Percentiles rank a stretch among this genome's conserved stretches.
Conservation (phyloP, 73 alveolate species). For the Paramecium sonneborni region DNA sequence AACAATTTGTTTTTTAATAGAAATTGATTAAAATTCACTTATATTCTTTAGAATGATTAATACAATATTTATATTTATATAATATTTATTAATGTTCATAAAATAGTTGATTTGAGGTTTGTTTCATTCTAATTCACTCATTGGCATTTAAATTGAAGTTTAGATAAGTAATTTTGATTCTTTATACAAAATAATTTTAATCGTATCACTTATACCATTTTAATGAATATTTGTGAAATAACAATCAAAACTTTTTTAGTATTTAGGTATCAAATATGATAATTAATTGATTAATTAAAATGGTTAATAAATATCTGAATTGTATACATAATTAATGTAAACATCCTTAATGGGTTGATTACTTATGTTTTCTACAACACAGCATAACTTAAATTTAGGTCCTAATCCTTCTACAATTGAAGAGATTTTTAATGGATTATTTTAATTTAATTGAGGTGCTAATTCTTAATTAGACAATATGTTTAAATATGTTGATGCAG, state of each 20-base stretch:
- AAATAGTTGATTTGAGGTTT: not conserved
- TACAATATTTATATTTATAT: too few species aligned
- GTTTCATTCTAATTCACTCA: constrained; percentile 48
- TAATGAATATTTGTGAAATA: not conserved
- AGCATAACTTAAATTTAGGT: constrained; percentile 22
- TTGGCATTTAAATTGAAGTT: constrained; percentile 28
- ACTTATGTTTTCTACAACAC: not conserved
- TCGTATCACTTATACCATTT: constrained; percentile 23
- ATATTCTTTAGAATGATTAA: too few species aligned
- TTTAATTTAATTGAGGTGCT: constrained; percentile 37
- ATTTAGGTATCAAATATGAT: constrained; percentile 5
- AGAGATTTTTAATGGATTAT: not conserved
- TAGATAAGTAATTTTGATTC: not conserved
- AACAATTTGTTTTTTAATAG: too few species aligned
- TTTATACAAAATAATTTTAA: not conserved
- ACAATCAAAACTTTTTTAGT: not conserved
- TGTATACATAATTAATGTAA: not conserved
- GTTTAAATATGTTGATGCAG: constrained; percentile 33
- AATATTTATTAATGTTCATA: not conserved
- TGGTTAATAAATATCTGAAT: not conserved
- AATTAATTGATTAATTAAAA: not conserved
- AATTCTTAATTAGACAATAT: not conserved
- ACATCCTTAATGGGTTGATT: not conserved
- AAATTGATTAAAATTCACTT: too few species aligned
- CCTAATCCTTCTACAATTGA: constrained; percentile 48